Percentiles rank a stretch among this genome's conserved stretches.
Conservation (phyloP, 2,329 filamentous ascomycete species). For the Diaporthe aspalathi region DNA sequence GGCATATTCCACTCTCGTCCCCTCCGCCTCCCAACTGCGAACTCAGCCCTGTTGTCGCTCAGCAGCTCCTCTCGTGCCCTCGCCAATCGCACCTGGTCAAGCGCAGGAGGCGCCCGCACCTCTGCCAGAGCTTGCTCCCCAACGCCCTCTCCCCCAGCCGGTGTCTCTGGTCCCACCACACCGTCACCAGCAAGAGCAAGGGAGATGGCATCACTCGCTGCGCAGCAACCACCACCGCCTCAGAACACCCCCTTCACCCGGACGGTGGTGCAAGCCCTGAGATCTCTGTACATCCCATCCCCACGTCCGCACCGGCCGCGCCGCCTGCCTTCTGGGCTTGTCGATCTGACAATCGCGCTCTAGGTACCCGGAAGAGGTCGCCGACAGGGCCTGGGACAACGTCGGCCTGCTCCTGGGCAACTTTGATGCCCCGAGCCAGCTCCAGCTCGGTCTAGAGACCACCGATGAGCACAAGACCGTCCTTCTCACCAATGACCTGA, state of each 20-base stretch:
- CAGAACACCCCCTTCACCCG: conserved; percentile 56
- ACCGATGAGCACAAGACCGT: conserved; percentile 52
- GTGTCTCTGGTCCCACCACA: neutral
- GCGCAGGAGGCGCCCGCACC: neutral
- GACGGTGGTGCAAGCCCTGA: conserved; percentile 82
- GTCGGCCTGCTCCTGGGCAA: conserved; percentile 80
- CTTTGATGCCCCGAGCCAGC: conserved; percentile 45
- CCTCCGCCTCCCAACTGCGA: neutral
- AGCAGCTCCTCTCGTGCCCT: neutral
- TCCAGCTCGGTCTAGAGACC: conserved; percentile 44
- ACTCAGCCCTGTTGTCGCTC: neutral
- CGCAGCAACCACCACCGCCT: conserved; percentile 5
- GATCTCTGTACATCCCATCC: conserved; percentile 72
- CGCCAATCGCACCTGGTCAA: neutral
- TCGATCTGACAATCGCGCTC: conserved; percentile 7
- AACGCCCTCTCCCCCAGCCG: neutral
- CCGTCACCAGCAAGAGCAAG: neutral
- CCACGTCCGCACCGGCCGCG: neutral
- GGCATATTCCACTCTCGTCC: neutral
- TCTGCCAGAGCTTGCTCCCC: neutral
- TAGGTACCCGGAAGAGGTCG: conserved; percentile 89
- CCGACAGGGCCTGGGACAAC: conserved; percentile 94
- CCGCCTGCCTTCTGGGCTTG: conserved; percentile 10
- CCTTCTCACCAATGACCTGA: conserved; percentile 86
- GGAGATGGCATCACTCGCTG: conserved; percentile 29